Conservation (phyloP, 1,284 basidiomycete species). For the Exobasidium cylindrosporum region DNA sequence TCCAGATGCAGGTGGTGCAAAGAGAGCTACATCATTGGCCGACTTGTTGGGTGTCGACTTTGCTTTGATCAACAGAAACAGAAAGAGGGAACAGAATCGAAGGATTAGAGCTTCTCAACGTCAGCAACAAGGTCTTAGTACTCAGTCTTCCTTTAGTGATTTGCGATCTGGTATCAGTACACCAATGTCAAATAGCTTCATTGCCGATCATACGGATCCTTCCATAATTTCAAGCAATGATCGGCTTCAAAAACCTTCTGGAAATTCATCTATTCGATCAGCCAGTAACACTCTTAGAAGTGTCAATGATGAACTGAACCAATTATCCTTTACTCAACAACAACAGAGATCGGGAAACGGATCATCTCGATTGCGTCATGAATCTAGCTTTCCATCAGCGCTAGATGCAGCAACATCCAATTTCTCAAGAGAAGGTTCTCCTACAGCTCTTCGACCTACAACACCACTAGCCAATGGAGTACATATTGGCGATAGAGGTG, state of each 20-base stretch:
- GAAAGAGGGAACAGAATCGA: constrained; percentile 47
- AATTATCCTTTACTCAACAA: not conserved
- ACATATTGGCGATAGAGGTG: constrained; percentile 55
- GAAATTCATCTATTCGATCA: not conserved
- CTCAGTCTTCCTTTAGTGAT: constrained; percentile 30
- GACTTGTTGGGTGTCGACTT: constrained; percentile 95
- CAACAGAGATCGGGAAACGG: not conserved
- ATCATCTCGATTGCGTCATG: constrained; percentile 15
- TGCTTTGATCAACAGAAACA: constrained; percentile 89
- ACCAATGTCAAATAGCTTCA: constrained; percentile 37
- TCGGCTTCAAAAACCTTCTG: not conserved
- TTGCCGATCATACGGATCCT: constrained; percentile 25
- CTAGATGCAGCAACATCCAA: not conserved
- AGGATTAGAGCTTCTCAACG: constrained; percentile 35
- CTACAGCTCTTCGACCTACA: not conserved
- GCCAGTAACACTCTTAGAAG: constrained; percentile 8
- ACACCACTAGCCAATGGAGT: constrained; percentile 47
- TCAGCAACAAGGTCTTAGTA: constrained; percentile 25
- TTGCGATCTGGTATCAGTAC: constrained; percentile 36
- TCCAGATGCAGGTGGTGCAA: constrained; percentile 96
- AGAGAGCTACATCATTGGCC: constrained; percentile 92
- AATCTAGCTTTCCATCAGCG: constrained; percentile 4
- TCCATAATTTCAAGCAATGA: not conserved
- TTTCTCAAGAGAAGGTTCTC: constrained; percentile 5
- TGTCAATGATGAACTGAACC: constrained; percentile 14